Conservation (phyloP, 2,329 filamentous ascomycete species). For the Thielaviopsis punctulata region DNA sequence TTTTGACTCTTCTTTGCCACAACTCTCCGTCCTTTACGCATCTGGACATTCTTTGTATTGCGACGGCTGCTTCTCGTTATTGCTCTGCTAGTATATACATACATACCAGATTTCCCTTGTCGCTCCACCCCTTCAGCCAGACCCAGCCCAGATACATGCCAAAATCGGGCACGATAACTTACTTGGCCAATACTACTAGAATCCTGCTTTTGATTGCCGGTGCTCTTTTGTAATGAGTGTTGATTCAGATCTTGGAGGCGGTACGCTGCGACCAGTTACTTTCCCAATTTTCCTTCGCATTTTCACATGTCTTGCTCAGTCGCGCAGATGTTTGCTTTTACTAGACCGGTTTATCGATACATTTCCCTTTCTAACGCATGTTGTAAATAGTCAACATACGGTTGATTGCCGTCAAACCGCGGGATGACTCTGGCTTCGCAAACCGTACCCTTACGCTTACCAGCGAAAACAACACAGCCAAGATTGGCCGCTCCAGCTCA, state of each 20-base stretch:
- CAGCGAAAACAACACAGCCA: background rate
- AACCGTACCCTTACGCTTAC: constrained; percentile 7
- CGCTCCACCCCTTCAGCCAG: no score
- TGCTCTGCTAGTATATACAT: no score
- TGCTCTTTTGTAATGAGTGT: background rate
- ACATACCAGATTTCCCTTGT: no score
- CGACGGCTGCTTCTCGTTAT: background rate
- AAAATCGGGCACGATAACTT: background rate
- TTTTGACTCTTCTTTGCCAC: background rate
- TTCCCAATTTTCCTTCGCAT: background rate
- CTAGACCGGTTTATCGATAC: no score
- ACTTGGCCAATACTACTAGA: no score
- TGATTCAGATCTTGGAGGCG: background rate
- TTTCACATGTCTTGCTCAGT: no score
- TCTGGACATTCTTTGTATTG: background rate
- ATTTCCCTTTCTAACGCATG: background rate
- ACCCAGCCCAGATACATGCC: no score
- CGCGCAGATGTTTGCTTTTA: no score
- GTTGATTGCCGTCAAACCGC: constrained; percentile 1
- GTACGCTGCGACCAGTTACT: background rate
- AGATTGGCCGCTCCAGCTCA: constrained; percentile 9
- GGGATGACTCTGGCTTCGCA: background rate
- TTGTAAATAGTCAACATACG: constrained; percentile 1
- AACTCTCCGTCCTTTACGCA: background rate
- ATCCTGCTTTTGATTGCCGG: background rate